Evolutionary conservation across 176 grass and related monocot genomes (phyloP).

Genomic region (Eragrostis nindensis): DNA sequence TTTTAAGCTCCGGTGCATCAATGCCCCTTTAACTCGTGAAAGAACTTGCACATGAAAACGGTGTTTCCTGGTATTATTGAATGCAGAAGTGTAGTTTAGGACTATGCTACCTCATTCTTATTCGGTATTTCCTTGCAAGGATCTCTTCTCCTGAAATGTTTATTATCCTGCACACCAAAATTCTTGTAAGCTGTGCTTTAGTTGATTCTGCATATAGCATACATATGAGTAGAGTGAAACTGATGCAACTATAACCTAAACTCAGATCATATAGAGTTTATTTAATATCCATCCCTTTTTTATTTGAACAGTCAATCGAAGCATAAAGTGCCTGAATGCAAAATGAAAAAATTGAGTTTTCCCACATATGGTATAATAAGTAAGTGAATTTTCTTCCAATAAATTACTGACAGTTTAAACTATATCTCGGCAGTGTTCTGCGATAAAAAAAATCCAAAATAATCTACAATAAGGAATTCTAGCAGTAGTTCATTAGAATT

Average conservation of each 20-base stretch:
- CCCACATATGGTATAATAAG: not conserved
- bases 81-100: not conserved
- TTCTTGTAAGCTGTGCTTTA: slow-evolving; percentile 21
- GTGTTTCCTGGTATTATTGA: not conserved
- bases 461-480: slow-evolving; percentile 7
- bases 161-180: slow-evolving; percentile 47
- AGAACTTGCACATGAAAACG: slow-evolving; percentile 5
- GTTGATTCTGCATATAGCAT: not conserved
- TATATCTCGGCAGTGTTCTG: not conserved
- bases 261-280: not conserved
- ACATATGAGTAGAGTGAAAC: not conserved
- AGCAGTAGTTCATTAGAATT: not conserved
- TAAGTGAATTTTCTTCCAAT: too few species aligned
- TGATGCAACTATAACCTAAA: not conserved
- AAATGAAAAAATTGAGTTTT: not conserved
- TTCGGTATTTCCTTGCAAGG: slow-evolving; percentile 63
- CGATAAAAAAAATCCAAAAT: not conserved
- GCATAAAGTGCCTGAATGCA: slow-evolving; percentile 1
- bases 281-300: not conserved
- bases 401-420: too few species aligned
- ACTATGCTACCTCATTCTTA: slow-evolving; percentile 63
- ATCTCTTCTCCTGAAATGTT: slow-evolving; percentile 34
- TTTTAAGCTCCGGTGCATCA: slow-evolving; percentile 66
- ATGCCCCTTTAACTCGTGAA: slow-evolving; percentile 55
- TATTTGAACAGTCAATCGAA: not conserved